A percentile compares a stretch with the other conserved stretches of the same genome.
Evolutionary conservation across 371 early-diverging fungal species (phyloP).

Genomic region (Cokeromyces recurvatus): DNA sequence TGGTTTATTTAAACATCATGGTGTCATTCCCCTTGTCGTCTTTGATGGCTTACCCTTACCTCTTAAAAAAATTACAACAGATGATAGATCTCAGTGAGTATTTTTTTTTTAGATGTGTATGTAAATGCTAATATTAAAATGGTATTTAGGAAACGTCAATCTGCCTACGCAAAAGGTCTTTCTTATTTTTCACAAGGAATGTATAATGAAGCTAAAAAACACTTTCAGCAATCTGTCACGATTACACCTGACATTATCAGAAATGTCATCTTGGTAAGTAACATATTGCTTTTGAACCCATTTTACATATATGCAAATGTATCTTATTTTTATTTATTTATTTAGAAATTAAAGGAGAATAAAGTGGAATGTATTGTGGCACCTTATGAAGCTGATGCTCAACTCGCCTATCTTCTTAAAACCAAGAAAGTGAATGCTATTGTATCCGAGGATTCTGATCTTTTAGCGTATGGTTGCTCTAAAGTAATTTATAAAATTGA

Average conservation of each 20-base stretch:
- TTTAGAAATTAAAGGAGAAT: constrained; percentile 56
- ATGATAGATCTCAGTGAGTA: constrained; percentile 2
- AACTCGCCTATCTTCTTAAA: constrained; percentile 83
- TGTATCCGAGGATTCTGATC: constrained; percentile 97
- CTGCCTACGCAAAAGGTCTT: too few species aligned
- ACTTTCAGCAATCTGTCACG: constrained; percentile 68
- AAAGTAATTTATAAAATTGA: constrained; percentile 78
- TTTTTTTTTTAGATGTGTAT: too few species aligned
- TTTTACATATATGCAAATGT: too few species aligned
- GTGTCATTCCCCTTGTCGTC: constrained; percentile 86
- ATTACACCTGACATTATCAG: constrained; percentile 79
- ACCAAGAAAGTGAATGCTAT: constrained; percentile 73
- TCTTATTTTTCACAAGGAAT: too few species aligned
- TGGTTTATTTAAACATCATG: constrained; percentile 58
- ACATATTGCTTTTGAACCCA: too few species aligned
- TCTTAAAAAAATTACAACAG: constrained; percentile 77
- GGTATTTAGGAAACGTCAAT: background rate
- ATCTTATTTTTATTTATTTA: background rate
- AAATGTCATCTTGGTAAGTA: constrained; percentile 68
- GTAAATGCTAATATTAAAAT: background rate
- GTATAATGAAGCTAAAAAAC: constrained; percentile 57
- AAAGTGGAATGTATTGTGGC: constrained; percentile 85
- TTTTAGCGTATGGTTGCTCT: constrained; percentile 91
- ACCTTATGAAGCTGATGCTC: constrained; percentile 99
- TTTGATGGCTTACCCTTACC: constrained; percentile 97